Evolutionary conservation across 2,329 filamentous ascomycete genomes (phyloP).

Genomic region (Paraconiothyrium brasiliense): DNA sequence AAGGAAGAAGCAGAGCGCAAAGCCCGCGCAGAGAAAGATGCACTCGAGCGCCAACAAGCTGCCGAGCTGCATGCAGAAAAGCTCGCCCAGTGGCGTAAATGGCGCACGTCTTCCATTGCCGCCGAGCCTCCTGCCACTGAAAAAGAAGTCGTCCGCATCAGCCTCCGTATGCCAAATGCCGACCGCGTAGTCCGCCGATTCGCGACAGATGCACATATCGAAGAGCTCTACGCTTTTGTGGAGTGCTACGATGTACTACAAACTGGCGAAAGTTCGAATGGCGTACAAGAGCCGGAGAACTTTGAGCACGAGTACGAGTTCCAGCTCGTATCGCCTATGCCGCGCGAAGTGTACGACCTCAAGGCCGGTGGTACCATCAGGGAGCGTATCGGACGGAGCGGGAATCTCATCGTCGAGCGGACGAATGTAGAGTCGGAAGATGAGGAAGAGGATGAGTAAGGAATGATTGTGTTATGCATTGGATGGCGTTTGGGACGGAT

Average conservation of each 20-base stretch:
- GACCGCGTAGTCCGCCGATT: constrained; percentile 84
- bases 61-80: constrained; percentile 66
- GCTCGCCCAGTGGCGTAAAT: constrained; percentile 77
- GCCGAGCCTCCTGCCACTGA: constrained; percentile 72
- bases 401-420: constrained; percentile 88
- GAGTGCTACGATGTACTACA: constrained; percentile 81
- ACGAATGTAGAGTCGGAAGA: constrained; percentile 66
- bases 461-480: constrained; percentile 16
- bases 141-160: constrained; percentile 77
- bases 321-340: constrained; percentile 84
- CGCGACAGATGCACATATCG: constrained; percentile 71
- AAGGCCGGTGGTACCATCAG: constrained; percentile 72
- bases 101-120: constrained; percentile 75
- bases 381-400: constrained; percentile 80
- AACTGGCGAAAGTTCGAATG: constrained; percentile 47
- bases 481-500: constrained; percentile 17
- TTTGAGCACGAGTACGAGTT: constrained; percentile 90
- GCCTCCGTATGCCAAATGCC: constrained; percentile 69
- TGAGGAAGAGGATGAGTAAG: constrained; percentile 48
- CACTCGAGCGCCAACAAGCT: constrained; percentile 69
- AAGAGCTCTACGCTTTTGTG: constrained; percentile 95
- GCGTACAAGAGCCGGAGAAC: constrained; percentile 64
- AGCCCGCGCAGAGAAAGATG: constrained; percentile 71
- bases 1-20: constrained; percentile 76
- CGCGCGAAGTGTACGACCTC: constrained; percentile 80